phyloP scores from a whole-genome alignment of 352 stramenopile genomes.

The Phytopythium vexans region DNA sequence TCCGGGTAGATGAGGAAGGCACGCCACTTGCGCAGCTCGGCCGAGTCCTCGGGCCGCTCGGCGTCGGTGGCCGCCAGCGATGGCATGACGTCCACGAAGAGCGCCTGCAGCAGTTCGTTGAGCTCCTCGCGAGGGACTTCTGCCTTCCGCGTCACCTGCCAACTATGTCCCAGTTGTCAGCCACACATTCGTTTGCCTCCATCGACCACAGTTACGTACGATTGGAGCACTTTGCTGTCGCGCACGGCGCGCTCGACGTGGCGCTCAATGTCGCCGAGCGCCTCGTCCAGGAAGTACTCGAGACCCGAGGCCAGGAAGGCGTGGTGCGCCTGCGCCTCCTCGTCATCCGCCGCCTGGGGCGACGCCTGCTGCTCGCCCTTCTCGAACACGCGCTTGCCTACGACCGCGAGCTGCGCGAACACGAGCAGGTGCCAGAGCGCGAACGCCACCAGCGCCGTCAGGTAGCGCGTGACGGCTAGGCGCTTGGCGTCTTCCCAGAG shows the following conservation, averaged over 20 bases:
- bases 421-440: constrained; percentile 78
- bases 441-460: constrained; percentile 71
- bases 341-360: constrained; percentile 19
- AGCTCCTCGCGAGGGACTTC: constrained; percentile 67
- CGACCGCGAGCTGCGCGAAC: constrained; percentile 73
- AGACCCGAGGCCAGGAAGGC: constrained; percentile 70
- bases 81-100: constrained; percentile 60
- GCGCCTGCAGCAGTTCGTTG: constrained; percentile 63
- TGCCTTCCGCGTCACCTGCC: constrained; percentile 71
- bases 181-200: too few relatives aligned
- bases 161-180: constrained; percentile 16
- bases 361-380: constrained; percentile 28
- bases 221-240: constrained; percentile 48
- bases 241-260: constrained; percentile 59
- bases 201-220: constrained; percentile 16
- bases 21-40: constrained; percentile 46
- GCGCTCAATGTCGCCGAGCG: constrained; percentile 47
- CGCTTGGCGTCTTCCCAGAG: constrained; percentile 78
- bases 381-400: constrained; percentile 76
- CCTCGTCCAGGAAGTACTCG: constrained; percentile 78
- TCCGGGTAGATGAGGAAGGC: constrained; percentile 76
- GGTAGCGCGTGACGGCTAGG: constrained; percentile 67
- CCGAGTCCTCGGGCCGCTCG: constrained; percentile 20
- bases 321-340: constrained; percentile 51
- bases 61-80: constrained; percentile 15